A percentile compares a stretch with the other conserved stretches of the same genome.
These are phyloP conservation scores for Zygosaccharomyces bisporus DNA, from an alignment of 805 yeast genomes.

Conservation along the genomic window DNA sequence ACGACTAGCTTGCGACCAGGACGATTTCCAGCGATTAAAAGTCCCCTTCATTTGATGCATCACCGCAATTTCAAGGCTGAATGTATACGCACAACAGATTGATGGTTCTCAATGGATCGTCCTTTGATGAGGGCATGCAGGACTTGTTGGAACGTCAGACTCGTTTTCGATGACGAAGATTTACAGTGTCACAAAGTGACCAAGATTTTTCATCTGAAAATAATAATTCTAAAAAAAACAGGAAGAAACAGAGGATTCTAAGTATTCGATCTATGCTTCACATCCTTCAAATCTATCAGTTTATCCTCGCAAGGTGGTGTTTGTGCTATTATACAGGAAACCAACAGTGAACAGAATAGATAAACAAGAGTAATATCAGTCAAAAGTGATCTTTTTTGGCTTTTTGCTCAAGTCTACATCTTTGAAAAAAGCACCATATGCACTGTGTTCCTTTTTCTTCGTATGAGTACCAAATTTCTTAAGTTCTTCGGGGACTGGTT, in stretches of 20 bases:
- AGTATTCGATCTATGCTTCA: too few relatives aligned
- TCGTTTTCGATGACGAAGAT: conserved; percentile 5
- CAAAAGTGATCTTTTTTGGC: conserved; percentile 86
- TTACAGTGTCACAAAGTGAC: conserved; percentile 3
- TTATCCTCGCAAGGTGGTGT: too few relatives aligned
- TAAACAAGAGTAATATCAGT: conserved; percentile 29
- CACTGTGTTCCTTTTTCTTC: conserved; percentile 94
- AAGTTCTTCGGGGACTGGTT: conserved; percentile 91
- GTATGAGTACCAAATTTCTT: conserved; percentile 96
- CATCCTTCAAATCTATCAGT: too few relatives aligned
- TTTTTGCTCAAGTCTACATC: conserved; percentile 84
- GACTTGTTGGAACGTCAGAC: neutral
- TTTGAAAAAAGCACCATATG: conserved; percentile 97
- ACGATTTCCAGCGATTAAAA: conserved; percentile 3
- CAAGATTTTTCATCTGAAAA: too few relatives aligned
- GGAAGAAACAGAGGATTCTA: too few relatives aligned
- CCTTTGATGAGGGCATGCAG: neutral
- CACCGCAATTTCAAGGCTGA: neutral
- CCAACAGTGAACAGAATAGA: neutral
- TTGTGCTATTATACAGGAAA: neutral
- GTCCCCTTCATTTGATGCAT: neutral
- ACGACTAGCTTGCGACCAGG: conserved; percentile 3
- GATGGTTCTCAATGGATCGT: neutral
- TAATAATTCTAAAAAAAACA: too few relatives aligned
- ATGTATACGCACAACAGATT: neutral